Base-by-base conservation (phyloP, 768 basidiomycete species). In the Phanerodontia chrysosporium region DNA sequence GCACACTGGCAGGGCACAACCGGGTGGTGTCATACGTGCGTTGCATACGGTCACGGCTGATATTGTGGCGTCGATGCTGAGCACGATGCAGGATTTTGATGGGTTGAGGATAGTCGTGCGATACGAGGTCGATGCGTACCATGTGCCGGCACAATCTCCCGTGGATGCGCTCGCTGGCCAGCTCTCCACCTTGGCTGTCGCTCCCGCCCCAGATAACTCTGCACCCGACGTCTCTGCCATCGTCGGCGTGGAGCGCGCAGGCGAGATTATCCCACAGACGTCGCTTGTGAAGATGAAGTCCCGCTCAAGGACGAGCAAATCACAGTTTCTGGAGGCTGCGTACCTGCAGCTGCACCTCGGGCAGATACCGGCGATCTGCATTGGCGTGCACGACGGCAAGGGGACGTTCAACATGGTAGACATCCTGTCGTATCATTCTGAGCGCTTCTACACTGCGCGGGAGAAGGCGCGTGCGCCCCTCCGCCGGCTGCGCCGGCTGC, bases 271-370 rank as follows among this genome's bases (percentile, higher is more conserved):
- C 3, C 36, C 53, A 14, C 62, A 63, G 28, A 32, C 36, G 10
- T n/a, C 53, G 1, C 58, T 63, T 14, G 45, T 63, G 1, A 58
- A 63, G 45, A 52, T 63, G 14, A 63, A 59, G 51, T 58, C 59
- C 14, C 54, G 62, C 16, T 14, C 22, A n/a, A 42, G 8, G 51
- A 51, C 46, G 30, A 35, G 9, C 39, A 49, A 24, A 39, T 4
- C 24, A 28, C 28, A 28, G 16, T 14, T n/a, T n/a, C 18, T 32
- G 2, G 49, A 30, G 4, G 69, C 58, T 12, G 72, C 74, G 1
- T 89, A 83, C 67, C 81, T 84, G 0, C 88, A 90, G 66, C 71
- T 90, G 14, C 85, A 79, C 66, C 78, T 91, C 57, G 88, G 89
- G 4, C 84, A 86, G 66, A 89, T 85, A 0, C 72, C 79, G 1